Evolutionary conservation across 1,139 yeast genomes (phyloP).

Genomic region (Blastobotrys persicus): DNA sequence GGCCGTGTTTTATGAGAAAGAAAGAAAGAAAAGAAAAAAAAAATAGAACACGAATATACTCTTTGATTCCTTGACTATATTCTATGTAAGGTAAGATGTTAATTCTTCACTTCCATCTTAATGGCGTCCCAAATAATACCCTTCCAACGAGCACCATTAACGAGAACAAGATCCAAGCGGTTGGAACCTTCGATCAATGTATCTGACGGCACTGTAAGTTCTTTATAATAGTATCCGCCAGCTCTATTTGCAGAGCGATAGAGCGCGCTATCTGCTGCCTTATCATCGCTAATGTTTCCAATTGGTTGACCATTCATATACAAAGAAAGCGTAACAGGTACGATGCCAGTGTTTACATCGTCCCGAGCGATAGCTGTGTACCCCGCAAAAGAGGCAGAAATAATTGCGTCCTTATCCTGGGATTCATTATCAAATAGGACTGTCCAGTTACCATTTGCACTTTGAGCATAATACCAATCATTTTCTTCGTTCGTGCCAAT

Average conservation of each 20-base stretch:
- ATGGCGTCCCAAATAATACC: not conserved
- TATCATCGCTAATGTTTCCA: not conserved
- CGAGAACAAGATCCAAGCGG: not conserved
- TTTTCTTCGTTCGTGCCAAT: not conserved
- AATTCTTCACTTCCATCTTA: not conserved
- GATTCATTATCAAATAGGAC: not conserved
- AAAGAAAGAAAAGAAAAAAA: too few species aligned
- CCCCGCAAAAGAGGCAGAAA: not conserved
- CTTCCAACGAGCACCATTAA: not conserved
- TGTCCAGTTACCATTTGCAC: not conserved
- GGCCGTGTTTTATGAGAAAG: too few species aligned
- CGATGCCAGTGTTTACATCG: not conserved
- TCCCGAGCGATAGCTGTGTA: not conserved
- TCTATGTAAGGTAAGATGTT: not conserved
- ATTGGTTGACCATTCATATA: not conserved
- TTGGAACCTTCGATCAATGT: not conserved
- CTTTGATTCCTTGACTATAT: not conserved
- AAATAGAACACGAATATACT: too few species aligned
- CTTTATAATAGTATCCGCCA: not conserved
- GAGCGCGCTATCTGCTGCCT: not conserved
- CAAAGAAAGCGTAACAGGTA: not conserved
- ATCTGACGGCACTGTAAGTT: not conserved
- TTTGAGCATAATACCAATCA: not conserved
- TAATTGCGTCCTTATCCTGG: not conserved
- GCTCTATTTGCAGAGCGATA: not conserved